Base-by-base conservation (phyloP, 768 basidiomycete species). In the Leccinum fibrillosum region DNA sequence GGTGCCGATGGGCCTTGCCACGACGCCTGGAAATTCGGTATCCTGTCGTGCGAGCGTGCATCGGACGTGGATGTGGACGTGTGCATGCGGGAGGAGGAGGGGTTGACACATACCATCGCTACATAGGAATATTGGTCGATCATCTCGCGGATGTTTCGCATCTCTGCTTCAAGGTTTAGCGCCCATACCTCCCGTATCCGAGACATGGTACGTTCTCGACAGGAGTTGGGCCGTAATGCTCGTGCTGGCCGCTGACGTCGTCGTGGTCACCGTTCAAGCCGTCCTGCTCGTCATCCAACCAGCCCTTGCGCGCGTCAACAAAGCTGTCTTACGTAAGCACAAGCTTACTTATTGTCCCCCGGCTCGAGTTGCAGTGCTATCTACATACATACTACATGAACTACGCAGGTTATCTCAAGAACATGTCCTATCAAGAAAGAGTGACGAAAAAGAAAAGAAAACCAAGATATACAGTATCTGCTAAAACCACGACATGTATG, bases 1-100 rank as follows among this genome's bases (percentile, higher is more conserved):
- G 34, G 86, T 80, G 5, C 97, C 97, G 67, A 99, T 96, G 2
- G 97, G 97, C 19, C 97, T 85, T 3, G 96, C 97, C 55, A 99
- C 97, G 45, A 98, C 94, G 9, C 97, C 97, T 34, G 97, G 97
- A 73, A 98, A 98, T 72, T 99, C 97, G 54, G 97, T 98, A 73
- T 99, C 96, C 96, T 98, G 72, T 49, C 34, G 54, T 17, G 34
- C 21, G 59, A 28, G 17, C 54, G n/a, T 28, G 50, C 45, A 25
- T 19, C 48, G 42, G 53, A 54, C 54, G 42, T 48, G 44, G 53
- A 47, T 44, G 51, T 35, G 61, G 61, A 42, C n/a, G n/a, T 11
- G 39, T 42, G 17, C 10, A 19, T 21, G 42, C 34, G 39, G 19
- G 56, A 26, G 32, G 23, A 48, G 54, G 61, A 35, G 62, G 55